Evolutionary conservation across 768 basidiomycete genomes (phyloP), one percentile per base, ranked within the genome.

Genomic region (Rickenella mellea): DNA sequence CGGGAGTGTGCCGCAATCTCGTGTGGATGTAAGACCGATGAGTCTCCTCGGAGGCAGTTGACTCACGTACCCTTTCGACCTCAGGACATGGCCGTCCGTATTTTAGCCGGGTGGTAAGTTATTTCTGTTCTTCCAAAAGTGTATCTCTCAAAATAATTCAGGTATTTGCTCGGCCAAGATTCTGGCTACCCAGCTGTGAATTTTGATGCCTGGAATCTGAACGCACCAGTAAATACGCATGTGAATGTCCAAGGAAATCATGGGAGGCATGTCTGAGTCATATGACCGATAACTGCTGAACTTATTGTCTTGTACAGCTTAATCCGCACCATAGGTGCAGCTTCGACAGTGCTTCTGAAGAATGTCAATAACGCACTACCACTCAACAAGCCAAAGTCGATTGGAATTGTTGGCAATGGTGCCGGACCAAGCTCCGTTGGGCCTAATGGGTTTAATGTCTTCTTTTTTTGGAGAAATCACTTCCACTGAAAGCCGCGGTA

Each of bases 331-430:
- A 62, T 69, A 32, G 67, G 61, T 10, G 62, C 62, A 0, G 61
- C 67, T 0, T 64, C 61, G 6, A 65, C 61, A 6, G 61, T 67
- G 21, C 49, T 68, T 20, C 53, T 67, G 21, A 67, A 67, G 51
- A 65, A 65, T 43, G 45, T 44, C 21, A 45, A 44, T 10, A 55
- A 56, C 27, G 37, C 41, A 51, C 19, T 54, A 55, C 5, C 62
- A 55, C 5, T 54, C 59, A 68, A 68, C 44, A 48, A 40, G 12
- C 53, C 60, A 19, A 9, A 45, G 47, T 24, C 29, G 27, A 29
- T 35, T 15, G 12, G 27, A 19, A 44, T 39, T 22, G 39, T 44
- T 17, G 33, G 33, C 10, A 10, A 9, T 22, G 33, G 33, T 15
- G 33, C 33, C 10, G 33, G 33, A 15, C 33, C 33, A 9, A 19